phyloP scores from a whole-genome alignment of 495 filamentous ascomycete genomes.

The Bacidia rubella region DNA sequence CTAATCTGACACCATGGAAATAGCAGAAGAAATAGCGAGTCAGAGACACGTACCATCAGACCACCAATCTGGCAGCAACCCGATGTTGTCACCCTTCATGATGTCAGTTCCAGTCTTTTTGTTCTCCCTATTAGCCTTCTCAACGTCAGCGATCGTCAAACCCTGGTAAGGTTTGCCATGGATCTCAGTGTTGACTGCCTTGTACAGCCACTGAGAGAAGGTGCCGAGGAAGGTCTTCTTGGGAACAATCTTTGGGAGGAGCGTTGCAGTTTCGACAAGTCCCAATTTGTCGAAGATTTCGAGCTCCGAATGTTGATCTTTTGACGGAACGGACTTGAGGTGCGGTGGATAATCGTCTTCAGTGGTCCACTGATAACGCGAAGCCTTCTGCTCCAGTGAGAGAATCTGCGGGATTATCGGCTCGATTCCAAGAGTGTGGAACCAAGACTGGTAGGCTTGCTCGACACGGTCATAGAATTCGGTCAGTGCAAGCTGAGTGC shows the following conservation, averaged over 20 bases:
- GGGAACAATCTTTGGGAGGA: slow-evolving; percentile 26
- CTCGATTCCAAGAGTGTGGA: slow-evolving; percentile 22
- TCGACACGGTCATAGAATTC: slow-evolving; percentile 28
- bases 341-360: slow-evolving; percentile 27
- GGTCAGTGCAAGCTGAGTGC: slow-evolving; percentile 29
- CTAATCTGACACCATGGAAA: too few species aligned
- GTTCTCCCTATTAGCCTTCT: slow-evolving; percentile 25
- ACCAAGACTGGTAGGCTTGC: slow-evolving; percentile 26
- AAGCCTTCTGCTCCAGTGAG: slow-evolving; percentile 20
- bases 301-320: slow-evolving; percentile 18
- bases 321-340: slow-evolving; percentile 19
- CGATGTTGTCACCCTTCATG: slow-evolving; percentile 28
- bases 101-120: slow-evolving; percentile 27
- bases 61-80: slow-evolving; percentile 33
- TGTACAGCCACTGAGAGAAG: slow-evolving; percentile 21
- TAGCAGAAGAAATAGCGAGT: too few species aligned
- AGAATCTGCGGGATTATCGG: slow-evolving; percentile 22
- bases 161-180: slow-evolving; percentile 24
- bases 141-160: slow-evolving; percentile 27
- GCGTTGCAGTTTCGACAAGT: slow-evolving; percentile 21
- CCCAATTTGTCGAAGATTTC: slow-evolving; percentile 24
- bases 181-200: slow-evolving; percentile 17
- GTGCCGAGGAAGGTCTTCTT: slow-evolving; percentile 17
- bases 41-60: too few species aligned
- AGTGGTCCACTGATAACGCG: slow-evolving; percentile 21